Evolutionary conservation across 2,329 filamentous ascomycete genomes (phyloP).

Genomic region (Diplocarpon mali): DNA sequence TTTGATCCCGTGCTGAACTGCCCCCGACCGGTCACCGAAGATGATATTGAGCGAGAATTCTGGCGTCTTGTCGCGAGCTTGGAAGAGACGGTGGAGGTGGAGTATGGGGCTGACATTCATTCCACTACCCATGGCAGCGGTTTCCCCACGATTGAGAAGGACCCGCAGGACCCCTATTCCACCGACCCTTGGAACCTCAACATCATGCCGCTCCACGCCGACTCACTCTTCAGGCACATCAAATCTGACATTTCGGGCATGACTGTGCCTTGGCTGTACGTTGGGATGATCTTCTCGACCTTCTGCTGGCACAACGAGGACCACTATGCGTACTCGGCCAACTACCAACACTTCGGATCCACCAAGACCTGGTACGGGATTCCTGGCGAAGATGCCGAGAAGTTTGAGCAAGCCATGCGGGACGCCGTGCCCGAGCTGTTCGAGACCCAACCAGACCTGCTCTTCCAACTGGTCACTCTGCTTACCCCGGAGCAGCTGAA

Average conservation of each 20-base stretch:
- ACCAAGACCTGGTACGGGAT: conserved; percentile 99
- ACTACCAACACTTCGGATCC: conserved; percentile 95
- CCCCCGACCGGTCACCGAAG: conserved; percentile 73
- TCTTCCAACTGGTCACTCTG: conserved; percentile 95
- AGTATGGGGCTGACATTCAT: conserved; percentile 96
- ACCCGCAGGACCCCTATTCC: conserved; percentile 77
- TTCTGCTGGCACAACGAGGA: conserved; percentile 99
- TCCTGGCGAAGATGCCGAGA: conserved; percentile 82
- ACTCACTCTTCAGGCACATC: conserved; percentile 92
- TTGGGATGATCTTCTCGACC: conserved; percentile 98
- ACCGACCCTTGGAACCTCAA: conserved; percentile 95
- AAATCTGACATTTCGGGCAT: conserved; percentile 98
- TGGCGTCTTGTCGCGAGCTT: conserved; percentile 91
- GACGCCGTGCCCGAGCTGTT: conserved; percentile 94
- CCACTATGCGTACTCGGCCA: conserved; percentile 94
- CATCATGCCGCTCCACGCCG: conserved; percentile 76
- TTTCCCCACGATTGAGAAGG: conserved; percentile 86
- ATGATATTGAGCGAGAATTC: conserved; percentile 93
- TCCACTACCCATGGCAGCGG: conserved; percentile 96
- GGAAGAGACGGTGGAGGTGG: conserved; percentile 92
- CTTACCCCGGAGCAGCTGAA: conserved; percentile 86
- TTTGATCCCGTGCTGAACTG: conserved; percentile 77
- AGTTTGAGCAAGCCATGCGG: conserved; percentile 91
- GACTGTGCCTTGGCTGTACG: conserved; percentile 98
- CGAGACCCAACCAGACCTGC: conserved; percentile 87